Evolutionary conservation across 495 filamentous ascomycete genomes (phyloP).

Genomic region (Penicillium cinerascens): DNA sequence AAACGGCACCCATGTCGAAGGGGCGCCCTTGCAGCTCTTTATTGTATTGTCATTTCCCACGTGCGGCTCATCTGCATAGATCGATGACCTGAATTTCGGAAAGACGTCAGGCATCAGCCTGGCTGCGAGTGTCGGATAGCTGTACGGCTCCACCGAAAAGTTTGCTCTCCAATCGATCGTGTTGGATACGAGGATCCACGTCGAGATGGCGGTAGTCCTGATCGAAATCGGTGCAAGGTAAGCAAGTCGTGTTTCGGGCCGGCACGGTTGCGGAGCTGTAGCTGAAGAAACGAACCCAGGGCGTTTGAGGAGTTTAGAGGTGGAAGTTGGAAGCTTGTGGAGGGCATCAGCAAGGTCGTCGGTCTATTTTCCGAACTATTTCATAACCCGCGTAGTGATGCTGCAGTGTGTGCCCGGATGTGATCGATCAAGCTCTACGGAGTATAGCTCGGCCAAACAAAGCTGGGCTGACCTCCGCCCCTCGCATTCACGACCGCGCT

Average conservation of each 20-base stretch:
- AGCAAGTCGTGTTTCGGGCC: slow-evolving; percentile 22
- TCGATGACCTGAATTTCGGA: neutral
- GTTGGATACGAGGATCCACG: slow-evolving; percentile 21
- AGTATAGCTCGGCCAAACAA: neutral
- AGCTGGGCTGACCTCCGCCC: neutral
- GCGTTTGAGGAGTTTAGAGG: neutral
- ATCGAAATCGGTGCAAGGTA: slow-evolving; percentile 20
- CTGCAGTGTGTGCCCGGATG: neutral
- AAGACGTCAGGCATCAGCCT: neutral
- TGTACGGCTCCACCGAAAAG: neutral
- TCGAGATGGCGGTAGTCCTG: slow-evolving; percentile 12
- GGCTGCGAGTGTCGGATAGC: neutral
- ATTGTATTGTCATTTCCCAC: slow-evolving; percentile 2
- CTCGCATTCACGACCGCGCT: neutral
- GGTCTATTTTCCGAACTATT: neutral
- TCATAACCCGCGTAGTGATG: neutral
- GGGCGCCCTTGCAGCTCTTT: slow-evolving; percentile 9
- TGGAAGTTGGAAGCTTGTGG: neutral
- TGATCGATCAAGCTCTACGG: neutral
- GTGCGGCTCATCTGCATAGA: neutral
- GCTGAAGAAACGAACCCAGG: neutral
- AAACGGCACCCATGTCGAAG: neutral
- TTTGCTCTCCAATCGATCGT: slow-evolving; percentile 1
- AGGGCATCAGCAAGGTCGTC: neutral
- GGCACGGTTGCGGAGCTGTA: neutral